These are phyloP conservation scores for Pleurotus giganteus DNA, from an alignment of 768 basidiomycete species.

Conservation along the genomic window DNA sequence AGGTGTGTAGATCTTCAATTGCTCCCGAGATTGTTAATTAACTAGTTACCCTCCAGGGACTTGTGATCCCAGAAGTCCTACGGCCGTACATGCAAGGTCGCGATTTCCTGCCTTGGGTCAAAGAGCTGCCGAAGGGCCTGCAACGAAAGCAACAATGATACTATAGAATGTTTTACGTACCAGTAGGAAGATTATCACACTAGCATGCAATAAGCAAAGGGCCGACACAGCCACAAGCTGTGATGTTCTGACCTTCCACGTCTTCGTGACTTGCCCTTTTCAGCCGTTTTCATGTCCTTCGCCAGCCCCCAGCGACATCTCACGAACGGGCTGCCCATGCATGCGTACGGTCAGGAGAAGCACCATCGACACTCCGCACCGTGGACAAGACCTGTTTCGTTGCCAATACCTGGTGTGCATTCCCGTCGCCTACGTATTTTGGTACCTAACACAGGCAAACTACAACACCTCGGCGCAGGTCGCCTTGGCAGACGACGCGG, in stretches of 20 bases:
- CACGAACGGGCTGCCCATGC: slow-evolving; percentile 38
- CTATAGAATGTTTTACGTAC: neutral
- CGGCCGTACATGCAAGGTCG: slow-evolving; percentile 96
- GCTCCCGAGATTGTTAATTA: slow-evolving; percentile 3
- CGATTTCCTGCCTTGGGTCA: slow-evolving; percentile 82
- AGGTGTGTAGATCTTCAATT: slow-evolving; percentile 49
- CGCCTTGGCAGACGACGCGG: slow-evolving; percentile 55
- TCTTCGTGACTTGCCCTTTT: neutral
- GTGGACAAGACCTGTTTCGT: slow-evolving; percentile 55
- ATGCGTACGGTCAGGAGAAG: slow-evolving; percentile 43
- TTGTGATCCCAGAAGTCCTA: slow-evolving; percentile 86
- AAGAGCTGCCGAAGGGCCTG: slow-evolving; percentile 73
- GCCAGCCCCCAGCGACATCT: slow-evolving; percentile 13
- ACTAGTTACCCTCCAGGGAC: slow-evolving; percentile 55
- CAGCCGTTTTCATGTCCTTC: slow-evolving; percentile 2
- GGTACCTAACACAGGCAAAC: slow-evolving; percentile 49
- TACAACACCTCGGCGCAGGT: slow-evolving; percentile 41
- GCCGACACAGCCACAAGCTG: slow-evolving; percentile 5
- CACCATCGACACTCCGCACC: slow-evolving; percentile 30
- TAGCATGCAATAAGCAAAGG: no score
- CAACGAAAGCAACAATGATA: slow-evolving; percentile 59
- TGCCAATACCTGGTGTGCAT: slow-evolving; percentile 58
- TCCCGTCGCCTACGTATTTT: slow-evolving; percentile 58
- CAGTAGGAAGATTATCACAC: no score
- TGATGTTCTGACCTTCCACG: slow-evolving; percentile 2